phyloP scores from a whole-genome alignment of 208 protist genomes.

The Wallacemonas sp. region DNA sequence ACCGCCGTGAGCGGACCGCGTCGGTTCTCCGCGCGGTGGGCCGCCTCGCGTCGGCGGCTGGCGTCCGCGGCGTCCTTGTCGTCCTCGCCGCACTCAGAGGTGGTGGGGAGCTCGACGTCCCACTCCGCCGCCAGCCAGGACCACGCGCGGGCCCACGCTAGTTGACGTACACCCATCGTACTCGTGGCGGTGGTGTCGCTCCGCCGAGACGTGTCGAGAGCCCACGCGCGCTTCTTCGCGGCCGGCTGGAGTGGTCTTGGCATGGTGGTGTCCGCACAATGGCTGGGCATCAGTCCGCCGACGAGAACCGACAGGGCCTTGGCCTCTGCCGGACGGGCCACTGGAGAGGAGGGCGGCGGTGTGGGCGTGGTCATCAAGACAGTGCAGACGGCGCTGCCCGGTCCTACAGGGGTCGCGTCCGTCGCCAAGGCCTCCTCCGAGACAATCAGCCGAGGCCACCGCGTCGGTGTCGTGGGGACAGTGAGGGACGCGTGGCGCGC shows the following conservation, averaged over 20 bases:
- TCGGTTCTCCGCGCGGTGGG: too few species aligned
- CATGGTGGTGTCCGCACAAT: too few species aligned
- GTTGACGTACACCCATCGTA: background rate
- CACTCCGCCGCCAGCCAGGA: background rate
- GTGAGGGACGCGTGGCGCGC: too few species aligned
- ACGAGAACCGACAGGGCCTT: conserved; percentile 5
- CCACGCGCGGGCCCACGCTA: conserved; percentile 6
- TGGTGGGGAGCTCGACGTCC: background rate
- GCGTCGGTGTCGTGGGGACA: background rate
- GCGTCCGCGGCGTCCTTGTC: background rate
- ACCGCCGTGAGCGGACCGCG: background rate
- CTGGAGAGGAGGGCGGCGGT: too few species aligned
- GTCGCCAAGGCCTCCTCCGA: background rate
- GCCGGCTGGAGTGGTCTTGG: too few species aligned
- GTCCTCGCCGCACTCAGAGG: too few species aligned
- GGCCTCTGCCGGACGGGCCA: background rate
- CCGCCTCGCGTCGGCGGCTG: too few species aligned
- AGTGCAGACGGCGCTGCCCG: conserved; percentile 1
- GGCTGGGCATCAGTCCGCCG: background rate
- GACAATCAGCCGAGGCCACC: background rate
- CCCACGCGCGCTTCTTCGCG: too few species aligned
- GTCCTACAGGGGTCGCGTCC: background rate
- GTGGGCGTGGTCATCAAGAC: too few species aligned
- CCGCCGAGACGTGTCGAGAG: background rate
- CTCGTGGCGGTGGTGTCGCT: background rate